Conservation (phyloP, 495 filamentous ascomycete genomes). For the Penicillium lagena region DNA sequence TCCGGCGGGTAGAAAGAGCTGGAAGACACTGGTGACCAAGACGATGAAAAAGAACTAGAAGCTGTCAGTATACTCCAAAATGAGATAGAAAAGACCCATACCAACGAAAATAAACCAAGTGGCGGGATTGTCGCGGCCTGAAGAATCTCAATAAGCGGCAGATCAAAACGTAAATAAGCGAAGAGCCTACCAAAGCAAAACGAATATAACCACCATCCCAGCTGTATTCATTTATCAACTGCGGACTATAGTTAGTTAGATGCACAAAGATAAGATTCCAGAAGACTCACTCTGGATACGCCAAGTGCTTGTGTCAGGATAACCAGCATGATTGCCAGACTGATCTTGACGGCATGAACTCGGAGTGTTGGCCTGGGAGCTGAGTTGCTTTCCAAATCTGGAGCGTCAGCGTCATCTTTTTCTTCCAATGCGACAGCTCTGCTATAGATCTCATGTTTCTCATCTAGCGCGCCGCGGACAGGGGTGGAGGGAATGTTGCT, state of each 20-base stretch:
- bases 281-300: neutral
- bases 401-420: constrained; percentile 6
- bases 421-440: constrained; percentile 18
- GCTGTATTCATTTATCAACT: constrained; percentile 13
- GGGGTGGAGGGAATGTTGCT: neutral
- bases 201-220: constrained; percentile 6
- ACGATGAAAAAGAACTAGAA: constrained; percentile 15
- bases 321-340: constrained; percentile 15
- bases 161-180: no score
- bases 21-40: constrained; percentile 10
- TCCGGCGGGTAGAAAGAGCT: constrained; percentile 8
- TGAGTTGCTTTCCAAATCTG: neutral
- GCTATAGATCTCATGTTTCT: constrained; percentile 14
- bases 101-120: constrained; percentile 22
- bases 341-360: constrained; percentile 10
- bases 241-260: neutral
- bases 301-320: constrained; percentile 14
- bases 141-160: constrained; percentile 5
- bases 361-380: neutral
- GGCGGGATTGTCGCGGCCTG: constrained; percentile 24
- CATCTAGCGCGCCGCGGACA: constrained; percentile 6
- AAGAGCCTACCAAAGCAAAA: constrained; percentile 20
- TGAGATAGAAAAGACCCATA: constrained; percentile 1
- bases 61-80: neutral
- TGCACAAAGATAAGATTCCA: neutral